Percentiles rank a stretch among this genome's conserved stretches.
Evolutionary conservation across 2,329 filamentous ascomycete genomes (phyloP).

Genomic region (Aspergillus sp.): DNA sequence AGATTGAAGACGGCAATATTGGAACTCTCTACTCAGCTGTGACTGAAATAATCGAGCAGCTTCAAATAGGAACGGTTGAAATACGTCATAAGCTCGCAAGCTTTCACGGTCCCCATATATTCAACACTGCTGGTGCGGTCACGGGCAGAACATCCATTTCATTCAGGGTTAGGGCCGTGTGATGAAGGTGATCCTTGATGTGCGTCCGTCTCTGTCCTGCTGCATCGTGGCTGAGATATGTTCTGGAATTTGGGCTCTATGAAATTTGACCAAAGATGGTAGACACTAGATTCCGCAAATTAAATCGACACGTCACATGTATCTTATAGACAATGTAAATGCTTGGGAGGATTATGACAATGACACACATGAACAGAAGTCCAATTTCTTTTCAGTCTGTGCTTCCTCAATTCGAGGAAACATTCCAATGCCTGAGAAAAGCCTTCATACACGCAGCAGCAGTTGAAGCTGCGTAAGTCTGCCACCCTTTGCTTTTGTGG

Average conservation of each 20-base stretch:
- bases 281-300: too few species aligned
- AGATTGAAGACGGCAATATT: conserved; percentile 51
- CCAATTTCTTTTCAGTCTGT: too few species aligned
- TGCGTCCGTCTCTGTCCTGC: too few species aligned
- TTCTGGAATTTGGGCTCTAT: too few species aligned
- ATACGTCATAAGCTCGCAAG: conserved; percentile 27
- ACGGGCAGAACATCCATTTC: conserved; percentile 28
- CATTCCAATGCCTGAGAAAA: neutral
- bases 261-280: too few species aligned
- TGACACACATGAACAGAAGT: too few species aligned
- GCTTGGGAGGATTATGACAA: too few species aligned
- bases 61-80: conserved; percentile 38
- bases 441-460: neutral
- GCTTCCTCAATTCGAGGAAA: too few species aligned
- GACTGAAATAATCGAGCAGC: conserved; percentile 46
- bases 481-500: neutral
- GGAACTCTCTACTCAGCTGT: conserved; percentile 47
- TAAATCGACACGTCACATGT: too few species aligned
- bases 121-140: conserved; percentile 42
- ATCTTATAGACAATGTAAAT: too few species aligned
- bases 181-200: too few species aligned
- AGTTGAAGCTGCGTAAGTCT: neutral
- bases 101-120: conserved; percentile 36
- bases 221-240: too few species aligned
- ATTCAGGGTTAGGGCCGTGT: conserved; percentile 1